Evolutionary conservation across 1,139 yeast species (phyloP).

Genomic region (Scheffersomyces illinoinensis): DNA sequence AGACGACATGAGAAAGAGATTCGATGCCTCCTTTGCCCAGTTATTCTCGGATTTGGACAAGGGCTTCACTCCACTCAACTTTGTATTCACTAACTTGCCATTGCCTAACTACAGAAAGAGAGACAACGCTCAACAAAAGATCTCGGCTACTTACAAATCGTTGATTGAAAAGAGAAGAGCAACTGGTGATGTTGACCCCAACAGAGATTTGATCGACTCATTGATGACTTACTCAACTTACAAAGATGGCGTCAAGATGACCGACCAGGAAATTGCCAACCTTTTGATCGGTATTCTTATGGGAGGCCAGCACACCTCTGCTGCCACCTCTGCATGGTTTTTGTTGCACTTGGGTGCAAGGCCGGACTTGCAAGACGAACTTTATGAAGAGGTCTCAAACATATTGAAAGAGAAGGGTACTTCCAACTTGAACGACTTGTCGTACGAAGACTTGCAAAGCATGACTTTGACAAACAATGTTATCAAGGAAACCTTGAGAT

Average conservation of each 20-base stretch:
- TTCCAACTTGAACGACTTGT: constrained; percentile 50
- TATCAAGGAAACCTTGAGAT: constrained; percentile 89
- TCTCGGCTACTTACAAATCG: constrained; percentile 76
- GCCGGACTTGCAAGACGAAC: constrained; percentile 79
- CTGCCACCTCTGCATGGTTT: constrained; percentile 95
- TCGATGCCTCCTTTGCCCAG: constrained; percentile 81
- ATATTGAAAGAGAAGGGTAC: constrained; percentile 50
- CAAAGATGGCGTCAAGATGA: constrained; percentile 91
- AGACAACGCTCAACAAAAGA: constrained; percentile 83
- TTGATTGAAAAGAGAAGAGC: constrained; percentile 74
- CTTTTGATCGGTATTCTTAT: constrained; percentile 90
- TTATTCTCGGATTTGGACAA: constrained; percentile 90
- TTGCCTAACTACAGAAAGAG: constrained; percentile 82
- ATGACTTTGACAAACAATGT: constrained; percentile 80
- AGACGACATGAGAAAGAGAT: constrained; percentile 82
- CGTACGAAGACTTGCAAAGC: constrained; percentile 80
- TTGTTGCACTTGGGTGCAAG: constrained; percentile 85
- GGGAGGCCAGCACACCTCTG: constrained; percentile 99
- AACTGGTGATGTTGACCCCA: constrained; percentile 69
- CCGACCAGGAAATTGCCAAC: constrained; percentile 93
- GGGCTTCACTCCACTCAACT: constrained; percentile 95
- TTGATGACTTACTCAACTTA: constrained; percentile 80
- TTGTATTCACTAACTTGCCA: constrained; percentile 92
- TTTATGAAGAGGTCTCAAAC: constrained; percentile 69
- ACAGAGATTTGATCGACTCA: constrained; percentile 87